Evolutionary conservation across 2,329 filamentous ascomycete species (phyloP).

Genomic region (Herpomyces periplanetae): DNA sequence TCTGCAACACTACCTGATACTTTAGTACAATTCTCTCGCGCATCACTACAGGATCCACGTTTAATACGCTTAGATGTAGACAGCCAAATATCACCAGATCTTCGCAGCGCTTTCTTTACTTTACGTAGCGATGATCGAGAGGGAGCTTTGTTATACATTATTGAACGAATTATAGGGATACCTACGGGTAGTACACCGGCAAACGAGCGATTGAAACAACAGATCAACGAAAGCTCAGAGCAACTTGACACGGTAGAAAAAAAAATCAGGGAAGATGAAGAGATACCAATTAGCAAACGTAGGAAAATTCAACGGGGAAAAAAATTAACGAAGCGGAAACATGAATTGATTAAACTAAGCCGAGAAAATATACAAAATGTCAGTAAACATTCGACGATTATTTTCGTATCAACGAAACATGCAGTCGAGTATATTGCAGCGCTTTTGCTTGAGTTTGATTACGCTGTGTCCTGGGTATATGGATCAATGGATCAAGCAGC

Average conservation of each 20-base stretch:
- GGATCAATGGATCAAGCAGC: slow-evolving; percentile 78
- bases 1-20: slow-evolving; percentile 80
- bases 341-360: no score
- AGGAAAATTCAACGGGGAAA: slow-evolving; percentile 10
- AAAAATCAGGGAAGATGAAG: slow-evolving; percentile 11
- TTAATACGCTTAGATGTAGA: slow-evolving; percentile 70
- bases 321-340: slow-evolving; percentile 33
- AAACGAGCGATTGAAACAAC: slow-evolving; percentile 10
- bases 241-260: no score
- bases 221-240: no score
- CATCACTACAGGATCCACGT: slow-evolving; percentile 63
- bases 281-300: slow-evolving; percentile 9
- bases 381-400: slow-evolving; percentile 50
- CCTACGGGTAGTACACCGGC: slow-evolving; percentile 23
- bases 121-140: slow-evolving; percentile 81
- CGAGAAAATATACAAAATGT: slow-evolving; percentile 13
- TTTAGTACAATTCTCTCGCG: slow-evolving; percentile 72
- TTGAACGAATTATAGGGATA: slow-evolving; percentile 73
- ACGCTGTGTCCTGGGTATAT: slow-evolving; percentile 70
- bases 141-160: slow-evolving; percentile 48
- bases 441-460: slow-evolving; percentile 41
- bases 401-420: slow-evolving; percentile 83
- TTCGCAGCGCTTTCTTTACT: slow-evolving; percentile 80
- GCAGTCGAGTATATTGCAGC: slow-evolving; percentile 70
- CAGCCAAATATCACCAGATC: slow-evolving; percentile 71